Percentiles rank a stretch among this genome's conserved stretches.
These are phyloP conservation scores for Phytophthora hybrid DNA, from an alignment of 352 stramenopile genomes.

Conservation along the genomic window DNA sequence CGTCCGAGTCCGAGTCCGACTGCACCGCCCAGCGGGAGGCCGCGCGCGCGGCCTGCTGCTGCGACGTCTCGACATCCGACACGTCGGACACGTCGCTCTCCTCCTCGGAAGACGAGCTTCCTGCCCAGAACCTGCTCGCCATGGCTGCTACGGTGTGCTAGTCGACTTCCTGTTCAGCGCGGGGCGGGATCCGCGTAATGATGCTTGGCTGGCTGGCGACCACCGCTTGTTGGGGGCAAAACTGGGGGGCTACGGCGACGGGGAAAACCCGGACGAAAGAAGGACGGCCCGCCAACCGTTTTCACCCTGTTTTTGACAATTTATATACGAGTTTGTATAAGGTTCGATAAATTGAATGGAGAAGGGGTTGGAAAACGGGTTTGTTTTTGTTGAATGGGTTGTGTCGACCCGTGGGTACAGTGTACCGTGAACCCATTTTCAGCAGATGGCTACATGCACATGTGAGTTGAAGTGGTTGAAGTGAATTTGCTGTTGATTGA, in stretches of 20 bases:
- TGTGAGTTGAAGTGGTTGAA: constrained; percentile 9
- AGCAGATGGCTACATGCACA: neutral
- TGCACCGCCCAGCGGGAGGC: constrained; percentile 84
- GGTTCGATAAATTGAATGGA: neutral
- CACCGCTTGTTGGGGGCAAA: constrained; percentile 2
- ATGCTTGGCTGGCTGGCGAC: constrained; percentile 19
- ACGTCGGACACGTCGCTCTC: constrained; percentile 80
- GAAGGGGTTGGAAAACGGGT: constrained; percentile 11
- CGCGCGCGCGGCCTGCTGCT: constrained; percentile 76
- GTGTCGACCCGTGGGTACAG: neutral
- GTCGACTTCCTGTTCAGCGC: constrained; percentile 17
- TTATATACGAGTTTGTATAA: too few relatives aligned
- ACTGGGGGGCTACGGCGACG: neutral
- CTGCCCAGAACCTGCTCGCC: constrained; percentile 89
- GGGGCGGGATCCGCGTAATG: constrained; percentile 34
- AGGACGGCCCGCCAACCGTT: too few relatives aligned
- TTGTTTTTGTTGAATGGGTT: neutral
- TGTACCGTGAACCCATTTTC: neutral
- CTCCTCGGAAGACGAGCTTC: constrained; percentile 80
- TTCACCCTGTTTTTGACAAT: too few relatives aligned
- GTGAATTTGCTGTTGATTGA: neutral
- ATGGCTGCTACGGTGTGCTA: constrained; percentile 44
- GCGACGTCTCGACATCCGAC: constrained; percentile 79
- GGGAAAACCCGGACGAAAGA: too few relatives aligned
- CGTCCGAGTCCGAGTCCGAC: constrained; percentile 85